phyloP scores from a whole-genome alignment of 78 protist species.

The Monosiga brevicollis region DNA sequence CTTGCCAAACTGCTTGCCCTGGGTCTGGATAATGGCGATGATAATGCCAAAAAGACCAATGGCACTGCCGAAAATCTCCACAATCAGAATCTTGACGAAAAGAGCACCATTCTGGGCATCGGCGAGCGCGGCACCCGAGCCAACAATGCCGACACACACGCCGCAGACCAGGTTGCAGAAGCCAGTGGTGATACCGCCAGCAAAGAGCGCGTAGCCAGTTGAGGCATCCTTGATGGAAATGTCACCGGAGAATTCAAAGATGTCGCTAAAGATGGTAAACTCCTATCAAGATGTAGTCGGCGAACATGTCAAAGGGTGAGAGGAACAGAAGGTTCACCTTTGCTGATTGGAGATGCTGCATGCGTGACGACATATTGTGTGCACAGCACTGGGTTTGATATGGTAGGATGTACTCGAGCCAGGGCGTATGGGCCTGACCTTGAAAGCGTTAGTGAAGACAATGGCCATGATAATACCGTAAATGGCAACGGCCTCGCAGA shows the following conservation, averaged over 20 bases:
- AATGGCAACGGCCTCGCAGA: constrained; percentile 98
- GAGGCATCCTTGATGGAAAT: too few relatives aligned
- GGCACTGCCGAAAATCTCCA: constrained; percentile 91
- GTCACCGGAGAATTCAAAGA: too few relatives aligned
- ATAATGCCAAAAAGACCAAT: constrained; percentile 91
- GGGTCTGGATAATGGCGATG: constrained; percentile 70
- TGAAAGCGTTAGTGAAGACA: constrained; percentile 39
- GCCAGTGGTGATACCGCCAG: constrained; percentile 84
- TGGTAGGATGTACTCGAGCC: too few relatives aligned
- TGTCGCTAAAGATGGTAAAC: too few relatives aligned
- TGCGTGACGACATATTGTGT: too few relatives aligned
- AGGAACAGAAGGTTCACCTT: too few relatives aligned
- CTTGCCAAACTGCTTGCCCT: background rate
- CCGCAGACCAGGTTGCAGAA: constrained; percentile 74
- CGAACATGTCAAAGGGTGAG: too few relatives aligned
- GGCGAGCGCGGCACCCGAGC: constrained; percentile 90
- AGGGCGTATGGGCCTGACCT: background rate
- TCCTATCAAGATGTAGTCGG: too few relatives aligned
- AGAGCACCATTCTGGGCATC: constrained; percentile 87
- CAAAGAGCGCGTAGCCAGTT: constrained; percentile 47
- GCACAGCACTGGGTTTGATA: too few relatives aligned
- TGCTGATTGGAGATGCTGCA: too few relatives aligned
- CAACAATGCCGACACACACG: constrained; percentile 45
- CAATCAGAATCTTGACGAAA: constrained; percentile 88
- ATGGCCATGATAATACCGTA: constrained; percentile 98